Conservation (phyloP, 129 eudicot genomes). For the Escallonia rubra region DNA sequence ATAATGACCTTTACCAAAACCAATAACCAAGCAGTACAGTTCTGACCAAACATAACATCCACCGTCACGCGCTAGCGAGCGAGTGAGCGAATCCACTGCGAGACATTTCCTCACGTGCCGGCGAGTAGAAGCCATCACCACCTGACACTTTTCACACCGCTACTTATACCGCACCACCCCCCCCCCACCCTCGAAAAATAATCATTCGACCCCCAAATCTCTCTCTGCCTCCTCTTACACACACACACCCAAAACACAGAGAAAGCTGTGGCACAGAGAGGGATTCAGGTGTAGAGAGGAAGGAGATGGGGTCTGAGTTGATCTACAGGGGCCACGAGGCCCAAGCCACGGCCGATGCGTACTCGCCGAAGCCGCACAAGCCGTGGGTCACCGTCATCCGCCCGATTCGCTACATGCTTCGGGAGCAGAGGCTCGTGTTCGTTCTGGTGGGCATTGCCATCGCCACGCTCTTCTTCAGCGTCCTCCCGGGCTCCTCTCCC, state of each 20-base stretch:
- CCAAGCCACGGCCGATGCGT: slow-evolving; percentile 30
- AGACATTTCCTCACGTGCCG: slow-evolving; percentile 31
- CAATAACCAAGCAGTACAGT: too few species aligned
- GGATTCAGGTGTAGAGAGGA: not conserved
- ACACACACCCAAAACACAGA: slow-evolving; percentile 6
- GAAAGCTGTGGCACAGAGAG: not conserved
- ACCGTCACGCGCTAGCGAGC: not conserved
- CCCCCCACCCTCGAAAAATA: not conserved
- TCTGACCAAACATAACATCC: not conserved
- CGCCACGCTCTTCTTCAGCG: slow-evolving; percentile 49
- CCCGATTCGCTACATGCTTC: slow-evolving; percentile 55
- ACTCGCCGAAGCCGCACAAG: slow-evolving; percentile 54
- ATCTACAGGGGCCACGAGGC: slow-evolving; percentile 63
- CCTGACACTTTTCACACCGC: slow-evolving; percentile 4
- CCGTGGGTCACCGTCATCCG: slow-evolving; percentile 45
- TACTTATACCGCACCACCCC: slow-evolving; percentile 1
- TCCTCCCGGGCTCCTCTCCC: slow-evolving; percentile 25
- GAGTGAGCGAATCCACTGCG: slow-evolving; percentile 2
- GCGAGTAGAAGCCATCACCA: slow-evolving; percentile 19
- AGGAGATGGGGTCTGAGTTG: slow-evolving; percentile 57
- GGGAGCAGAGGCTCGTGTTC: slow-evolving; percentile 73
- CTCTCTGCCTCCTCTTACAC: not conserved
- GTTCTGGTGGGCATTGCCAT: slow-evolving; percentile 62
- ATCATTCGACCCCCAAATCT: not conserved
- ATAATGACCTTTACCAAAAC: too few species aligned